phyloP scores from a whole-genome alignment of 2,329 filamentous ascomycete genomes.

The Podosphaera aphanis region DNA sequence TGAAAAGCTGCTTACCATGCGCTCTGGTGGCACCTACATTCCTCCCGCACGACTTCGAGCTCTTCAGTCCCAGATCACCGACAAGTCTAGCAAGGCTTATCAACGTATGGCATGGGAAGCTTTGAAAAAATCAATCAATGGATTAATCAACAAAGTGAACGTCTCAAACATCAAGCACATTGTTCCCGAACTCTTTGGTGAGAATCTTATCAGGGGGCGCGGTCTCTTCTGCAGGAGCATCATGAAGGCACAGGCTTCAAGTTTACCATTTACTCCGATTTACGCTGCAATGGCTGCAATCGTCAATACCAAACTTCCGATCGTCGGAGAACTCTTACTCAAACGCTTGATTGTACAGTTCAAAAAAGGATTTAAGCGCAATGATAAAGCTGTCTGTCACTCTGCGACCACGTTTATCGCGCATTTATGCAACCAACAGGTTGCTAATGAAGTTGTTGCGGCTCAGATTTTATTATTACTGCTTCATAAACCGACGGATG shows the following conservation, averaged over 20 bases:
- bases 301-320: conserved; percentile 89
- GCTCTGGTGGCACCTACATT: conserved; percentile 89
- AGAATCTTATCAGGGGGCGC: conserved; percentile 78
- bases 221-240: conserved; percentile 88
- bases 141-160: conserved; percentile 97
- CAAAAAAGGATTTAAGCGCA: conserved; percentile 81
- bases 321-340: conserved; percentile 76
- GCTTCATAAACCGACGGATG: conserved; percentile 84
- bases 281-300: conserved; percentile 91
- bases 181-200: conserved; percentile 81
- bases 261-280: conserved; percentile 85
- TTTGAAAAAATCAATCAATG: conserved; percentile 95
- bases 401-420: conserved; percentile 87
- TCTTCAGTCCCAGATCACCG: conserved; percentile 87
- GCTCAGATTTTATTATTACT: conserved; percentile 84
- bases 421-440: conserved; percentile 87
- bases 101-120: conserved; percentile 99
- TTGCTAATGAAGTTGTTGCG: conserved; percentile 78
- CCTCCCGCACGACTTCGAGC: conserved; percentile 76
- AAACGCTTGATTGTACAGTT: conserved; percentile 77
- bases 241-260: conserved; percentile 95
- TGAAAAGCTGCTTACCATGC: conserved; percentile 73
- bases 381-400: conserved; percentile 88
- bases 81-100: conserved; percentile 89
- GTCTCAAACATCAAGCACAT: conserved; percentile 95